Percentiles rank a stretch among this genome's conserved stretches.
phyloP scores from a whole-genome alignment of 148 eudicot genomes.

The Spergularia bocconei region DNA sequence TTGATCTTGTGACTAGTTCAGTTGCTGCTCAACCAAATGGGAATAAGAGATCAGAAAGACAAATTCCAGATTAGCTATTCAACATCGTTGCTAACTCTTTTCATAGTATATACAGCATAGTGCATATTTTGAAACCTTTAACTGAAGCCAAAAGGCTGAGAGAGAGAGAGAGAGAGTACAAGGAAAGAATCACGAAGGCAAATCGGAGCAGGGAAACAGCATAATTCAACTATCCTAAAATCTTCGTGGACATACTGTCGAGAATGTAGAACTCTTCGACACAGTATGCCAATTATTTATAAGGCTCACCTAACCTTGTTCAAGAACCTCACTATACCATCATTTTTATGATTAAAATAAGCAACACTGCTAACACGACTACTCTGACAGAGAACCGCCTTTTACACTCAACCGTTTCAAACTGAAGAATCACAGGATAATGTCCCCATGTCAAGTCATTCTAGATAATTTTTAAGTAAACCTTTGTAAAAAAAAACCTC shows the following conservation, averaged over 20 bases:
- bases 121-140: not conserved
- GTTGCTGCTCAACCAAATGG: constrained; percentile 58
- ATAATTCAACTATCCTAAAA: not conserved
- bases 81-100: not conserved
- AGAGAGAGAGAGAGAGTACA: not conserved
- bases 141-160: not conserved
- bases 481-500: too few species aligned
- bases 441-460: not conserved
- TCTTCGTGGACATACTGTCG: not conserved
- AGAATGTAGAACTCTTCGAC: not conserved
- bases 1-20: constrained; percentile 83
- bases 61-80: not conserved
- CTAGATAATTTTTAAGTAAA: not conserved
- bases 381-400: too few species aligned
- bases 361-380: too few species aligned
- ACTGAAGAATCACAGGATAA: too few species aligned
- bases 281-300: not conserved
- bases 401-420: too few species aligned
- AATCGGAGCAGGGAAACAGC: not conserved
- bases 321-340: not conserved
- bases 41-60: constrained; percentile 11
- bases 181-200: not conserved
- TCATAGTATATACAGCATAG: not conserved
- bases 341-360: too few species aligned
- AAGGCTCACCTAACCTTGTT: not conserved